Evolutionary conservation across 2,329 filamentous ascomycete species (phyloP).

Genomic region (Chaetomium globosum): DNA sequence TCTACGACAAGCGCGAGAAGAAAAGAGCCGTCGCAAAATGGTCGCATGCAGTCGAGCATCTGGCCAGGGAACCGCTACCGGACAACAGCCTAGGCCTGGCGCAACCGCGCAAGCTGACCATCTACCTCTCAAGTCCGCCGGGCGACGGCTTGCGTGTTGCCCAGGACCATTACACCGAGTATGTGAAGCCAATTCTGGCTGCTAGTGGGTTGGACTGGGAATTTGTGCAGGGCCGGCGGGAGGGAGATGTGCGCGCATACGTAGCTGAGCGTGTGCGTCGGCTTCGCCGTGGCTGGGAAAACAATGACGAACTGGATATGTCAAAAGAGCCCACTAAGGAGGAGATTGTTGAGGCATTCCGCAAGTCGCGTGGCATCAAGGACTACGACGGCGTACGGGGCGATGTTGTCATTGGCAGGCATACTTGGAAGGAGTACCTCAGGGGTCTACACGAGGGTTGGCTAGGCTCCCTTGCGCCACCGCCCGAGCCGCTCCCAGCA

Average conservation of each 20-base stretch:
- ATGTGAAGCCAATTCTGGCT: constrained; percentile 89
- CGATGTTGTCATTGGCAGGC: constrained; percentile 84
- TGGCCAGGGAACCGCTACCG: constrained; percentile 75
- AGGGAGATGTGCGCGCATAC: constrained; percentile 88
- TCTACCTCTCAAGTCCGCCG: constrained; percentile 84
- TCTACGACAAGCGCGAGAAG: constrained; percentile 93
- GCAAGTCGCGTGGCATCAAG: constrained; percentile 66
- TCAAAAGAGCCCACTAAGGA: constrained; percentile 58
- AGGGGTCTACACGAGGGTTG: constrained; percentile 93
- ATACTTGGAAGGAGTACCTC: constrained; percentile 97
- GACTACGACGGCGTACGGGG: constrained; percentile 76
- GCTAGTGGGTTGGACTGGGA: constrained; percentile 94
- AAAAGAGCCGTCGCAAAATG: constrained; percentile 82
- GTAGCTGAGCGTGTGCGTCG: constrained; percentile 85
- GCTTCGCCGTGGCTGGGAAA: constrained; percentile 61
- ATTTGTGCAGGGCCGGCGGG: constrained; percentile 85
- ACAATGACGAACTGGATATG: constrained; percentile 44
- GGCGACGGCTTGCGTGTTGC: constrained; percentile 80
- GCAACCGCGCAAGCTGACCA: constrained; percentile 77
- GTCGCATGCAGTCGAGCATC: constrained; percentile 80
- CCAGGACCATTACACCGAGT: constrained; percentile 95
- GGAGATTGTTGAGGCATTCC: constrained; percentile 62
- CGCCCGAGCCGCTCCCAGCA: constrained; percentile 42
- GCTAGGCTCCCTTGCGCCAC: constrained; percentile 78
- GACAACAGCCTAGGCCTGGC: constrained; percentile 53